Percentiles rank a stretch among this genome's conserved stretches.
These are phyloP conservation scores for Rhododendron henanense DNA, from an alignment of 148 eudicot genomes.

Conservation along the genomic window DNA sequence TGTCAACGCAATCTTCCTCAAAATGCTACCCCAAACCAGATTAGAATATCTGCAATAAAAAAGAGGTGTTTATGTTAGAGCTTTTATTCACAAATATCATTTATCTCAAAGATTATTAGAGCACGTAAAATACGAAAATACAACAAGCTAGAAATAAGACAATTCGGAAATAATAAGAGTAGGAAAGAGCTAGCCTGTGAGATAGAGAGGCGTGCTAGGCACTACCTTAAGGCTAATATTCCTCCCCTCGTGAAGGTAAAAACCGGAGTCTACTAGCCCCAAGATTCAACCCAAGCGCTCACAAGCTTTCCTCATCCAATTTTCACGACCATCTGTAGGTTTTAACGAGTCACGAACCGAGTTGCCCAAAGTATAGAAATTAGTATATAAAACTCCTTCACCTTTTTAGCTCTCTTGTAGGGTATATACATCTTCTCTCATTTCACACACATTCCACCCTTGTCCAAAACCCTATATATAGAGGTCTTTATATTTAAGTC, in stretches of 20 bases:
- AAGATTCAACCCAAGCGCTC: no score
- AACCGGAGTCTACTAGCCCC: no score
- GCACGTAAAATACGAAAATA: not conserved
- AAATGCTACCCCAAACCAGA: not conserved
- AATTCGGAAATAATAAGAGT: not conserved
- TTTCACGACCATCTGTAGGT: no score
- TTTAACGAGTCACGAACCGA: no score
- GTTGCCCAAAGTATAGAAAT: no score
- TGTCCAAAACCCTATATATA: not conserved
- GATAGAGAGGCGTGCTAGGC: not conserved
- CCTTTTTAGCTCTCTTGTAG: no score
- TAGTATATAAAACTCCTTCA: no score
- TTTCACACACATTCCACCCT: no score
- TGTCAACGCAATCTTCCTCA: not conserved
- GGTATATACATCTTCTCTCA: no score
- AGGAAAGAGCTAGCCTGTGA: not conserved
- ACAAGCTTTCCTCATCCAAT: no score
- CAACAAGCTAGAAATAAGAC: not conserved
- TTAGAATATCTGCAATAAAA: no score
- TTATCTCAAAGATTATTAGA: not conserved
- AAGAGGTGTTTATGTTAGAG: not conserved
- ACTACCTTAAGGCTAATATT: not conserved
- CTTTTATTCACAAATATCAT: not conserved
- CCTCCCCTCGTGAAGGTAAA: not conserved
- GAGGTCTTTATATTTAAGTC: no score